Evolutionary conservation across 176 grass and related monocot genomes (phyloP).

Genomic region (Musa acuminata): DNA sequence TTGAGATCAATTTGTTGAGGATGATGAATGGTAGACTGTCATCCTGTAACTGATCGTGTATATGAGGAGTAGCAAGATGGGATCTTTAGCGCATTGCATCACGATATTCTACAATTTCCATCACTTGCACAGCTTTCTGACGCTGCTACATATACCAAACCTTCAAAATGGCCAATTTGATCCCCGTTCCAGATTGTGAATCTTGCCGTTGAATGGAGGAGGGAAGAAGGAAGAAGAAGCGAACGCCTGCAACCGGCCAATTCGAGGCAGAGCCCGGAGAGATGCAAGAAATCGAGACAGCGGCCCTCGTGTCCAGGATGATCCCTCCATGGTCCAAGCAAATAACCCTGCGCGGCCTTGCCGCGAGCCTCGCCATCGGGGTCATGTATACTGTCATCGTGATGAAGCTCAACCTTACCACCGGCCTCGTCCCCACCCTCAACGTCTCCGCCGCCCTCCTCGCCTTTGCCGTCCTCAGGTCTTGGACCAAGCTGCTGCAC

Average conservation of each 20-base stretch:
- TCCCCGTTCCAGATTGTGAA: not conserved
- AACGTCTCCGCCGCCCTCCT: slow-evolving; percentile 90
- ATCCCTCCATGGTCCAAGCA: slow-evolving; percentile 80
- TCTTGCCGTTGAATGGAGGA: slow-evolving; percentile 2
- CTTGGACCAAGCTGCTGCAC: slow-evolving; percentile 54
- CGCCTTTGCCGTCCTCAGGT: slow-evolving; percentile 70
- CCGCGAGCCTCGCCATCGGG: slow-evolving; percentile 54
- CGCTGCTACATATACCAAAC: not conserved
- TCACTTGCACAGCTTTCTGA: no score
- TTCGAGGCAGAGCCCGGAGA: slow-evolving; percentile 19
- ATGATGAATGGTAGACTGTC: no score
- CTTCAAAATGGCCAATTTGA: not conserved
- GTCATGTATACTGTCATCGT: slow-evolving; percentile 80
- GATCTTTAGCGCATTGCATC: no score
- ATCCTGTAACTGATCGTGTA: no score
- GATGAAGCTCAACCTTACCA: slow-evolving; percentile 87
- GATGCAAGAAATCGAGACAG: slow-evolving; percentile 26
- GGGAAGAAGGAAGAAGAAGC: not conserved
- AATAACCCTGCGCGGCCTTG: slow-evolving; percentile 57
- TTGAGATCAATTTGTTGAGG: no score
- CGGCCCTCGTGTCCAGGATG: slow-evolving; percentile 22
- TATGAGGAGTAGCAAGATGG: no score
- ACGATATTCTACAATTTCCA: no score
- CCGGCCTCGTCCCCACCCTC: slow-evolving; percentile 72
- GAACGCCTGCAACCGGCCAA: not conserved